phyloP scores from a whole-genome alignment of 495 filamentous ascomycete genomes.

The Polyplosphaeria fusca region DNA sequence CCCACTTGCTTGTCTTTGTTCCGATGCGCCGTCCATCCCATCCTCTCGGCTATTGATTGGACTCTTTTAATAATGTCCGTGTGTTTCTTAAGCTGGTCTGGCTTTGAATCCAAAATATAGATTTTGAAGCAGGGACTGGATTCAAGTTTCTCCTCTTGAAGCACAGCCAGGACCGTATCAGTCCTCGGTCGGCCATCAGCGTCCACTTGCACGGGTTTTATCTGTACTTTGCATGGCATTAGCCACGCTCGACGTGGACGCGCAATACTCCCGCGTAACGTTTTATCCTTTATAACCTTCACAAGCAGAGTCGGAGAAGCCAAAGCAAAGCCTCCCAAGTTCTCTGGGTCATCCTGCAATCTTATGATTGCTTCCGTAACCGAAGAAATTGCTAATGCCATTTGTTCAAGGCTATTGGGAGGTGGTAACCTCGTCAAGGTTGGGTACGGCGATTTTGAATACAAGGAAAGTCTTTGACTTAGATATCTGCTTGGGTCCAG shows the following conservation, averaged over 20 bases:
- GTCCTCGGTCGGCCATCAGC: no score
- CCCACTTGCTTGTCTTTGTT: neutral
- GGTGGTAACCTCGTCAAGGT: no score
- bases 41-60: neutral
- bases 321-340: neutral
- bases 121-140: neutral
- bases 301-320: neutral
- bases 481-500: no score
- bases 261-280: neutral
- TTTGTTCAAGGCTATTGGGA: no score
- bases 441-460: no score
- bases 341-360: neutral
- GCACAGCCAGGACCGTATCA: neutral
- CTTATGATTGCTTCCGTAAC: neutral
- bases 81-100: neutral
- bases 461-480: no score
- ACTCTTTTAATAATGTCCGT: neutral
- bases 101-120: neutral
- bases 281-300: no score
- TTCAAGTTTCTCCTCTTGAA: neutral
- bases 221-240: neutral
- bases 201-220: neutral
- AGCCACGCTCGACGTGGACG: neutral
- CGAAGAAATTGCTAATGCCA: neutral
- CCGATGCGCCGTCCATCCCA: neutral